Evolutionary conservation across 345 rosid genomes (phyloP), one percentile per base, ranked within the genome.

Genomic region (Rhizophora mangle): DNA sequence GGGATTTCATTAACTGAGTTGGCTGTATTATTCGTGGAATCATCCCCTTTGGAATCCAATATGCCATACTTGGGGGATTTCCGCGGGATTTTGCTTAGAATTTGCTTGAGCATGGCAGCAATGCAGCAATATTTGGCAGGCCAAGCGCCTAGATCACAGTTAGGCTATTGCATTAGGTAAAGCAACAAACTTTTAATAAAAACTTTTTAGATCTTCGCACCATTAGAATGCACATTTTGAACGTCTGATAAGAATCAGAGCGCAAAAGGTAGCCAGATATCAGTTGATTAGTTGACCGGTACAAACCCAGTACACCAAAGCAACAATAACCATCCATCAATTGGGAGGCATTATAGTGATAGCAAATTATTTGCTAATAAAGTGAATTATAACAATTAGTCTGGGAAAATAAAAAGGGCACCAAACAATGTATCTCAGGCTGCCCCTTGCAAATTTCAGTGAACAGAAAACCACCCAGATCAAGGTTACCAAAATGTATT

Each of bases 11-110:
- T 80, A 24, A 84, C 72, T 18, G 72, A 75, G 64, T 80, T 77
- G 21, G 80, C 68, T 72, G 63, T 53, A 66, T 74, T 77, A 77
- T 63, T 80, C 58, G 76, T 75, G 66, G 85, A 78, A 72, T 81
- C 89, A 59, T 62, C 58, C 67, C 79, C 85, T 49, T 71, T 58
- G 27, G 85, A 68, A 74, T 89, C 89, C 32, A 74, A 58, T 13
- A 80, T 26, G 20, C 83, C 90, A 36, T 81, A 64, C 69, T 84
- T 87, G 5, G 76, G 74, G 27, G 88, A 80, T 67, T 89, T 89
- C 71, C 88, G 75, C 8, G 92, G 96, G 67, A 89, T 84, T 78
- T 86, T 89, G 76, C 89, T 86, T n/a, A 89, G 79, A 63, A 89
- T 83, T 80, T 89, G 96, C 82, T 87, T 87, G 56, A 89, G 83